A percentile compares a stretch with the other conserved stretches of the same genome.
Evolutionary conservation across 2,329 filamentous ascomycete species (phyloP).

Genomic region (Hypomyces perniciosus): DNA sequence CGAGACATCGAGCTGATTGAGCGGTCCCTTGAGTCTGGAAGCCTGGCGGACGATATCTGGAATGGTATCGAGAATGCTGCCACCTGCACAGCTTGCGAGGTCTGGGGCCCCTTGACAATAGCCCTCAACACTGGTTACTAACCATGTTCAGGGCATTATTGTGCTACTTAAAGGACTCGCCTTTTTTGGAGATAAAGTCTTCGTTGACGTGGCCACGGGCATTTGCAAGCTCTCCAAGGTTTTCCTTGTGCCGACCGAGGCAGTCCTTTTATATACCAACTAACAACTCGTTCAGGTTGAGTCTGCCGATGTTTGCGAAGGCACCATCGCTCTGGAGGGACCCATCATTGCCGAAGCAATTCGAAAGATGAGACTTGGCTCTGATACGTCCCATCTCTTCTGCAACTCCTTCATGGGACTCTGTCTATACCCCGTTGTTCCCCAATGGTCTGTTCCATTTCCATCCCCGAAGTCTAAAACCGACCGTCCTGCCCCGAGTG

Average conservation of each 20-base stretch:
- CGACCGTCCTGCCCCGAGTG: slow-evolving; percentile 35
- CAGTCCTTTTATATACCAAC: background rate
- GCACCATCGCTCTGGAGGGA: slow-evolving; percentile 45
- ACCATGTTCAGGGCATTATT: slow-evolving; percentile 15
- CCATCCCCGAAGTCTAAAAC: slow-evolving; percentile 35
- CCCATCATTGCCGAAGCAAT: slow-evolving; percentile 47
- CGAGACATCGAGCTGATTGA: slow-evolving; percentile 9
- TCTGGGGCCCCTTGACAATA: slow-evolving; percentile 4
- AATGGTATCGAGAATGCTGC: slow-evolving; percentile 19
- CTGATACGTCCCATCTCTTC: slow-evolving; percentile 44
- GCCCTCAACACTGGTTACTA: background rate
- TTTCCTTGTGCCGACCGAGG: background rate
- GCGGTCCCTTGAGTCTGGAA: slow-evolving; percentile 10
- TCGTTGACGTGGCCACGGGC: slow-evolving; percentile 28
- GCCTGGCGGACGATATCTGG: slow-evolving; percentile 19
- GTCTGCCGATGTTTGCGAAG: slow-evolving; percentile 51
- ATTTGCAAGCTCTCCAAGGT: slow-evolving; percentile 31
- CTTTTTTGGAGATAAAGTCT: slow-evolving; percentile 34
- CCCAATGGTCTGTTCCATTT: slow-evolving; percentile 37
- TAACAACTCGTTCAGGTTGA: slow-evolving; percentile 30
- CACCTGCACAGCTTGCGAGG: slow-evolving; percentile 22
- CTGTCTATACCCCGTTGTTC: slow-evolving; percentile 43
- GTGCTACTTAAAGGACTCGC: slow-evolving; percentile 39
- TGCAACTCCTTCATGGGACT: slow-evolving; percentile 49
- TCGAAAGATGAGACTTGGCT: slow-evolving; percentile 40